Percentiles rank a stretch among this genome's conserved stretches.
Conservation (phyloP, 371 early-diverging fungal genomes). For the Cokeromyces recurvatus region DNA sequence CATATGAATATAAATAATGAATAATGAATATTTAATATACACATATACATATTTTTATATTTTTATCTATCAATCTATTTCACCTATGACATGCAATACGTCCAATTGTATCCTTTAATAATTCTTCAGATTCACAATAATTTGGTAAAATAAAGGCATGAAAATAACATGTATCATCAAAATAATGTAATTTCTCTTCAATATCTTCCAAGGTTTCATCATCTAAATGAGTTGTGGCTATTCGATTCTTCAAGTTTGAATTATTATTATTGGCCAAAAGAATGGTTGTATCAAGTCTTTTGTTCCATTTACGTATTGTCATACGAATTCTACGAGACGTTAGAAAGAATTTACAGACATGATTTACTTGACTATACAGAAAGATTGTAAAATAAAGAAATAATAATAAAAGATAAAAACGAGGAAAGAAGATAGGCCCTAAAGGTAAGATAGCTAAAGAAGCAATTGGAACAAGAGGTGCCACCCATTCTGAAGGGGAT, state of each 20-base stretch:
- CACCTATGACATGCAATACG: slow-evolving; percentile 38
- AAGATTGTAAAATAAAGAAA: slow-evolving; percentile 36
- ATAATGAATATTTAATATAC: no score
- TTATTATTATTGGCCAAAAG: neutral
- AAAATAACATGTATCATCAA: slow-evolving; percentile 18
- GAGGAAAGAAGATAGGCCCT: slow-evolving; percentile 41
- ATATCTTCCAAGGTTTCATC: slow-evolving; percentile 20
- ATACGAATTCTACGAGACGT: slow-evolving; percentile 30
- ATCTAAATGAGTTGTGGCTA: neutral
- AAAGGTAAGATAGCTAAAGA: slow-evolving; percentile 32
- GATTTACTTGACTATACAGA: slow-evolving; percentile 39
- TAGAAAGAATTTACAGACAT: slow-evolving; percentile 37
- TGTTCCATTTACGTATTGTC: slow-evolving; percentile 32
- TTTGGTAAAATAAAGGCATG: slow-evolving; percentile 62
- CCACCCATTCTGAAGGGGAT: slow-evolving; percentile 43
- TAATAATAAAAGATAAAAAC: slow-evolving; percentile 29
- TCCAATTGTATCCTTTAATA: slow-evolving; percentile 37
- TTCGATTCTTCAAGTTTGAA: neutral
- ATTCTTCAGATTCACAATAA: slow-evolving; percentile 48
- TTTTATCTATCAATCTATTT: no score
- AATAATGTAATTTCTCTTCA: slow-evolving; percentile 17
- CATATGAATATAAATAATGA: no score
- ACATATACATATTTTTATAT: no score
- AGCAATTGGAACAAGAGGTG: slow-evolving; percentile 33
- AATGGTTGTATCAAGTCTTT: slow-evolving; percentile 1